Evolutionary conservation across 2,329 filamentous ascomycete species (phyloP), one percentile per base, ranked within the genome.

Genomic region (Sporothrix euskadiensis): DNA sequence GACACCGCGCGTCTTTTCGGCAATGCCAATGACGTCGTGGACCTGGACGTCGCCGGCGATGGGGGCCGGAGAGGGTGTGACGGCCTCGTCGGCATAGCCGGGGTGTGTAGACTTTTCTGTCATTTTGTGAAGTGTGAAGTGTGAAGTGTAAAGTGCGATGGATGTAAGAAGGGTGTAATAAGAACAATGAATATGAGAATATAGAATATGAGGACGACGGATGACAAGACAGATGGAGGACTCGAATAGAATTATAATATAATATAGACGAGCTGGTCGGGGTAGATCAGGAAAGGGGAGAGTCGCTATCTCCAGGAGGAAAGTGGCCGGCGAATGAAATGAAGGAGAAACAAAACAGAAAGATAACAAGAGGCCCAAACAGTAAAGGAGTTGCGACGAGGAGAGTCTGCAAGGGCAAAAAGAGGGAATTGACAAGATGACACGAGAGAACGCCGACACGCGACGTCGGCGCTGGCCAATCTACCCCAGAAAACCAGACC

Each of bases 1-100:
- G 30, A 73, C 47, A 2, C 68, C 68, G 22, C 57, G 72, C 3
- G 69, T 71, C 57, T 73, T 73, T 41, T 73, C 68, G 10, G 57
- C 63, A 44, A 59, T 71, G 22, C 26, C 35, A 14, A 59, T 14
- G 35, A 44, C 41, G 41, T 52, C 39, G 14, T 26, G 56, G 7
- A 70, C 52, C 14, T 70, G 26, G 52, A 57, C 12, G 30, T 56
- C 49, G 30, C 30, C 63, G 22, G 6, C 7, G 30, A 52, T 49
- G 44, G 3, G 44, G 4, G 44, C 49, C 10, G 49, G 16, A n/a
- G 47, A 4, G 16, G 66, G 30, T 22, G 47, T 54, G 66, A 49
- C 44, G 16, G 66, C 49, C 26, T 69, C 66, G 30, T 69, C 66
- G 47, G 66, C 66, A 39, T 54, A 56, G 30, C 47, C 66, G 12